Conservation (phyloP, 257 asterid genomes). For the Ehretia macrophylla region DNA sequence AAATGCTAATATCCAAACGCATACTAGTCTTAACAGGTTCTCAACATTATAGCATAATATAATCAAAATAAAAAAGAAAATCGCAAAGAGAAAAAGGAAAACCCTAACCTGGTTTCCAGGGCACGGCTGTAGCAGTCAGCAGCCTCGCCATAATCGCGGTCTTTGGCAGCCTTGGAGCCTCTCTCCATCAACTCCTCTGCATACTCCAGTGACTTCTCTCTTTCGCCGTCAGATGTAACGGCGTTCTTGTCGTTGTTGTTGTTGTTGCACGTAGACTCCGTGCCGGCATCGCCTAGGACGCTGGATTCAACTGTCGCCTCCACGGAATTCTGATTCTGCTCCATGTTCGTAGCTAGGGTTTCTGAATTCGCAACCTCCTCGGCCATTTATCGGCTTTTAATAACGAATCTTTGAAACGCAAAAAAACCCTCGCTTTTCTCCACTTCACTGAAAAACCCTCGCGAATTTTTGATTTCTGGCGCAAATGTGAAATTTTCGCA, state of each 20-base stretch:
- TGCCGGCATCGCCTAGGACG: conserved; percentile 30
- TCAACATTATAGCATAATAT: background rate
- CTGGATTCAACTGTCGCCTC: conserved; percentile 49
- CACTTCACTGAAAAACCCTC: conserved; percentile 6
- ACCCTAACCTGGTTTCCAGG: conserved; percentile 73
- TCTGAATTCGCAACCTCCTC: conserved; percentile 39
- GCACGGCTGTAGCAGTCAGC: conserved; percentile 94
- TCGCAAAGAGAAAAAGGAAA: background rate
- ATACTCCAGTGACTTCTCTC: conserved; percentile 46
- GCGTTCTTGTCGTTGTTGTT: conserved; percentile 32
- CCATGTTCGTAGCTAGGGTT: conserved; percentile 22
- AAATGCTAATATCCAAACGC: background rate
- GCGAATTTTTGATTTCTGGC: conserved; percentile 11
- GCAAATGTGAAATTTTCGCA: conserved; percentile 14
- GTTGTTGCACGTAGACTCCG: conserved; percentile 63
- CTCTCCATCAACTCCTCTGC: conserved; percentile 65
- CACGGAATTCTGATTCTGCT: conserved; percentile 49
- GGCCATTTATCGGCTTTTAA: conserved; percentile 40
- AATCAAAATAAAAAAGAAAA: background rate
- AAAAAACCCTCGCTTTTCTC: conserved; percentile 11
- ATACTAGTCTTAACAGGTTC: background rate
- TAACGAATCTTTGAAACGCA: background rate
- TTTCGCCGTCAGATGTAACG: conserved; percentile 32
- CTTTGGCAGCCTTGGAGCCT: conserved; percentile 65
- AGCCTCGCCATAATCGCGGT: conserved; percentile 66